phyloP scores from a whole-genome alignment of 805 yeast genomes.

The Pichia ethanolica region DNA sequence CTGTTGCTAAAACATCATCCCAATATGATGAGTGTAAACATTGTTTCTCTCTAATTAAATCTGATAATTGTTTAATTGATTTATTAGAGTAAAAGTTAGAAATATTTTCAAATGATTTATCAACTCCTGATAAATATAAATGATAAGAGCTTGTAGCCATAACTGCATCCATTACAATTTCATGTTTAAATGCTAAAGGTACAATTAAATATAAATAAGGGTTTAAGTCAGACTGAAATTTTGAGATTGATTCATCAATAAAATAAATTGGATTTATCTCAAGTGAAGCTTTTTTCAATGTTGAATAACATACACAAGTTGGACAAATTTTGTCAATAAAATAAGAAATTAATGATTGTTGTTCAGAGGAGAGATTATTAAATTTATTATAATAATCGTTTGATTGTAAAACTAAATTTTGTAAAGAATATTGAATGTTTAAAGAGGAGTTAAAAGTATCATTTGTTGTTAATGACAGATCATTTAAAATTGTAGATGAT shows the following conservation, averaged over 20 bases:
- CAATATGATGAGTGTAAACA: constrained; percentile 22
- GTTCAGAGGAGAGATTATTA: constrained; percentile 8
- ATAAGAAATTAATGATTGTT: constrained; percentile 24
- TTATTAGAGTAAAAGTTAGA: constrained; percentile 23
- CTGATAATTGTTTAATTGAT: constrained; percentile 27
- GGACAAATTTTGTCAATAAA: constrained; percentile 33
- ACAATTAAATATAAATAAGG: constrained; percentile 33
- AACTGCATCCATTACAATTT: constrained; percentile 29
- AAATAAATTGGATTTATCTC: background rate
- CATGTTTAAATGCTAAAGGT: constrained; percentile 30
- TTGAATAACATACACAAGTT: constrained; percentile 32
- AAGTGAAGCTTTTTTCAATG: constrained; percentile 1
- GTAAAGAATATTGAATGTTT: background rate
- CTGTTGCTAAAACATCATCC: constrained; percentile 35
- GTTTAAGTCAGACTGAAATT: constrained; percentile 13
- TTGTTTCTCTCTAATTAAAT: constrained; percentile 24
- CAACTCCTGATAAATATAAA: constrained; percentile 22
- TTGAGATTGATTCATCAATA: constrained; percentile 14
- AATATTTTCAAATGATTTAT: constrained; percentile 20
- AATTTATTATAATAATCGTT: background rate
- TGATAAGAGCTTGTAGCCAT: constrained; percentile 33
- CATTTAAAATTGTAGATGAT: background rate
- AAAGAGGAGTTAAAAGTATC: too few relatives aligned
- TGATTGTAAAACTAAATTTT: background rate
- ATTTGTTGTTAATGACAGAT: too few relatives aligned